These are phyloP conservation scores for Phytophthora colocasiae DNA, from an alignment of 352 stramenopile species.

Conservation along the genomic window DNA sequence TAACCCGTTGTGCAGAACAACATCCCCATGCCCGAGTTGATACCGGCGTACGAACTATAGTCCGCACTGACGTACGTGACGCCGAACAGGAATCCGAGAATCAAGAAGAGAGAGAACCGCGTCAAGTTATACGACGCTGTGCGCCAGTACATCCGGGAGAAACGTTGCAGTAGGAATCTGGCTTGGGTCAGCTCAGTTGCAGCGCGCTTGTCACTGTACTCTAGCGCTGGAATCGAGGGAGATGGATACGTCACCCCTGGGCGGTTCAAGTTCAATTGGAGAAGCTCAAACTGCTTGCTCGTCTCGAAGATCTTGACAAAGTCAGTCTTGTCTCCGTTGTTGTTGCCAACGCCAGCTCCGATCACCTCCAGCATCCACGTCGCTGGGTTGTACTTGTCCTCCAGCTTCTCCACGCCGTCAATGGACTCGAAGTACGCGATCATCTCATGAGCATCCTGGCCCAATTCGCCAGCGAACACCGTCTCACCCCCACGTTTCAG, in stretches of 20 bases:
- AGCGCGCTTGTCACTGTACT: constrained; percentile 45
- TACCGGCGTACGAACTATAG: constrained; percentile 32
- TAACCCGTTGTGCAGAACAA: constrained; percentile 81
- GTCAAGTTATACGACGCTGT: constrained; percentile 40
- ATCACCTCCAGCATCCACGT: constrained; percentile 44
- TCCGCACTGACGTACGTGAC: constrained; percentile 28
- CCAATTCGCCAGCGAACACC: constrained; percentile 62
- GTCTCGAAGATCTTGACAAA: constrained; percentile 44
- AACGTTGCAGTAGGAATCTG: constrained; percentile 53
- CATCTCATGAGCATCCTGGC: constrained; percentile 44
- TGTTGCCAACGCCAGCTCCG: constrained; percentile 51
- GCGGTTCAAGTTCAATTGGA: constrained; percentile 42
- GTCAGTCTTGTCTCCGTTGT: constrained; percentile 39
- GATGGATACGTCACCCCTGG: constrained; percentile 41
- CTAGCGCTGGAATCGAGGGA: constrained; percentile 31
- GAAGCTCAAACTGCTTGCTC: constrained; percentile 31
- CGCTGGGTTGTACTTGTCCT: constrained; percentile 80
- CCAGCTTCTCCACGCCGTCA: constrained; percentile 53
- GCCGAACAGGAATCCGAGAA: constrained; percentile 32
- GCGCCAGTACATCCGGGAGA: constrained; percentile 81
- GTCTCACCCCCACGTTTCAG: constrained; percentile 45
- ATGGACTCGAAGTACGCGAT: constrained; percentile 35
- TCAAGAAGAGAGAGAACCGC: constrained; percentile 47
- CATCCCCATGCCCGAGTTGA: constrained; percentile 47
- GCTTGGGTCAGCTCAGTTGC: constrained; percentile 28